A percentile compares a stretch with the other conserved stretches of the same genome.
Evolutionary conservation across 306 rosid genomes (phyloP).

Genomic region (Cucumis cinereus): DNA sequence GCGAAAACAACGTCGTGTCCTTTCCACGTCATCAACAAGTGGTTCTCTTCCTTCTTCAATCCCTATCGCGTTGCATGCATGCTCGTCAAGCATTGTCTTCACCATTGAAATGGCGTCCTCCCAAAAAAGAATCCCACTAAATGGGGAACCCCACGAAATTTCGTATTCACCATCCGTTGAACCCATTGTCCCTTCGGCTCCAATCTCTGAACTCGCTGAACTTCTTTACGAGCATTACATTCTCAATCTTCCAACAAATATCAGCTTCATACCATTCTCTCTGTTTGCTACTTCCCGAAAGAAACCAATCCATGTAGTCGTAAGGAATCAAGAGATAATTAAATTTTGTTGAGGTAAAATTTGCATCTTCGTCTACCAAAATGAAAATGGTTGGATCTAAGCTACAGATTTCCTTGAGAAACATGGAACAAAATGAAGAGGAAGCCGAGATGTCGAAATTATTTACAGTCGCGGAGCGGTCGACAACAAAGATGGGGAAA

Average conservation of each 20-base stretch:
- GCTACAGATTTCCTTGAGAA: conserved; percentile 42
- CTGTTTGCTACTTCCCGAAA: conserved; percentile 56
- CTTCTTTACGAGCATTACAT: conserved; percentile 72
- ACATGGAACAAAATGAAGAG: conserved; percentile 38
- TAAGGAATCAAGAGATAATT: conserved; percentile 90
- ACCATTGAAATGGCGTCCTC: conserved; percentile 67
- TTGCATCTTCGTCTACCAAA: conserved; percentile 75
- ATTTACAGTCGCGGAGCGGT: too few species aligned
- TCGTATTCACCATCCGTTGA: conserved; percentile 50
- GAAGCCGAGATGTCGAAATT: conserved; percentile 15
- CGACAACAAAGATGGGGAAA: too few species aligned
- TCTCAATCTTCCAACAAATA: conserved; percentile 80
- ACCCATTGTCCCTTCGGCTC: conserved; percentile 58
- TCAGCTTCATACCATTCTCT: conserved; percentile 87
- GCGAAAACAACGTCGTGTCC: conserved; percentile 93
- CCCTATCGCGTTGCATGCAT: conserved; percentile 99
- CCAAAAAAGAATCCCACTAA: too few species aligned
- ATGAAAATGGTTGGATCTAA: conserved; percentile 59
- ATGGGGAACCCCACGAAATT: conserved; percentile 36
- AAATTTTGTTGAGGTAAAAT: conserved; percentile 48
- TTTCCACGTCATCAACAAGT: conserved; percentile 85
- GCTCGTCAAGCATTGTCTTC: conserved; percentile 76
- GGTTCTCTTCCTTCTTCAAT: conserved; percentile 66
- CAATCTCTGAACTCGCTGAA: conserved; percentile 56
- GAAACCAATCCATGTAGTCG: conserved; percentile 69